These are phyloP conservation scores for Rhizopogon parksii DNA, from an alignment of 1,284 basidiomycete species.

Conservation along the genomic window DNA sequence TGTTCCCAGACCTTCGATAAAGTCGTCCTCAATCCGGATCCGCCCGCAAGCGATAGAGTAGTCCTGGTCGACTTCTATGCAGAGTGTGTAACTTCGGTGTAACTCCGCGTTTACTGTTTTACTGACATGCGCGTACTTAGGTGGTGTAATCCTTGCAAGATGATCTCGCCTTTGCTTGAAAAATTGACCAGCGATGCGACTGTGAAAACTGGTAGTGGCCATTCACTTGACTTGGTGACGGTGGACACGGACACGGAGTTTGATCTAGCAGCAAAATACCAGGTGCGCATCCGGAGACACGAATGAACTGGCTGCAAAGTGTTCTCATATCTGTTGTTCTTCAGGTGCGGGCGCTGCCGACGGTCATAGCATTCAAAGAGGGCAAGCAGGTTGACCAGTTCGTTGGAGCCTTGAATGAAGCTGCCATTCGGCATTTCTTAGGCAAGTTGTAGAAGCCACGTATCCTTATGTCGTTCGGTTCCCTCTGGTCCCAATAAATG, in stretches of 20 bases:
- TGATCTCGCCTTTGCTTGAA: conserved; percentile 60
- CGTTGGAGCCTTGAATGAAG: conserved; percentile 51
- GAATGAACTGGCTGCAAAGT: not conserved
- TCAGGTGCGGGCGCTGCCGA: conserved; percentile 62
- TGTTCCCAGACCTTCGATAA: conserved; percentile 44
- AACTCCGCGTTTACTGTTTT: conserved; percentile 1
- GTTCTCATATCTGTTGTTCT: conserved; percentile 1
- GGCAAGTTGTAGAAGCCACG: conserved; percentile 29
- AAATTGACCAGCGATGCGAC: conserved; percentile 40
- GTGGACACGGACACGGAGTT: conserved; percentile 54
- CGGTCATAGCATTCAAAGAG: conserved; percentile 63
- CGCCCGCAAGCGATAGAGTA: conserved; percentile 39
- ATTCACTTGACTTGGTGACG: conserved; percentile 60
- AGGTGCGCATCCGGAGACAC: conserved; percentile 28
- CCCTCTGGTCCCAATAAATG: not conserved
- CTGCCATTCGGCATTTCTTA: conserved; percentile 44
- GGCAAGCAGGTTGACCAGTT: conserved; percentile 52
- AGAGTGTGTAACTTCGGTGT: conserved; percentile 41
- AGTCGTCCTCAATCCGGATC: conserved; percentile 29
- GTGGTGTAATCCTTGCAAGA: conserved; percentile 70
- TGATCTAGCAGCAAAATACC: conserved; percentile 42
- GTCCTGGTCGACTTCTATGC: conserved; percentile 74
- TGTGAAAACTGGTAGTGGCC: conserved; percentile 45
- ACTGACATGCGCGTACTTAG: conserved; percentile 30
- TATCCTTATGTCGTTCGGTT: not conserved